Conservation (phyloP, 257 asterid genomes). For the Salvia splendens region DNA sequence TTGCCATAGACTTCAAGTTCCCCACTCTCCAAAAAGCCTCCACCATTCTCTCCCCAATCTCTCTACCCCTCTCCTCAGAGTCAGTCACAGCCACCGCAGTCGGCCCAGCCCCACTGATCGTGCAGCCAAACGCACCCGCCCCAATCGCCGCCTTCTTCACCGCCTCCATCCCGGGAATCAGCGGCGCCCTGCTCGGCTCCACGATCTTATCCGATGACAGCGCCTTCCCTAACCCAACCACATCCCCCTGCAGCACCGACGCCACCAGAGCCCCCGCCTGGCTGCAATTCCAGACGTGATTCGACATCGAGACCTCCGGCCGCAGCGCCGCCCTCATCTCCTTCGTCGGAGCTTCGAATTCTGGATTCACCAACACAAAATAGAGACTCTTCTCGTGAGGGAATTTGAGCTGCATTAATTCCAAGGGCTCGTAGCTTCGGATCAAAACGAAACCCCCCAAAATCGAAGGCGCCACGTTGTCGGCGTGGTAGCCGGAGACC, state of each 20-base stretch:
- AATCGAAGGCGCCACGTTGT: too few relatives aligned
- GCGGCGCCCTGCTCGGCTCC: conserved; percentile 36
- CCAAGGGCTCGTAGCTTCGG: conserved; percentile 77
- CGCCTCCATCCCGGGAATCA: conserved; percentile 90
- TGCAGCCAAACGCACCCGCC: too few relatives aligned
- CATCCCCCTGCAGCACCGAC: conserved; percentile 68
- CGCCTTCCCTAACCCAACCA: conserved; percentile 67
- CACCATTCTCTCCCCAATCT: too few relatives aligned
- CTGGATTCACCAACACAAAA: conserved; percentile 77
- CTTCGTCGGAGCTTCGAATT: conserved; percentile 88
- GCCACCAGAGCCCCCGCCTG: conserved; percentile 93
- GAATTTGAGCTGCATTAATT: conserved; percentile 59
- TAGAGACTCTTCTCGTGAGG: conserved; percentile 52
- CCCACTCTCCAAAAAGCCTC: too few relatives aligned
- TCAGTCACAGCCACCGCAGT: too few relatives aligned
- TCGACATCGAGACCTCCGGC: conserved; percentile 63
- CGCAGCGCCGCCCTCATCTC: conserved; percentile 88
- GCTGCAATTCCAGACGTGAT: conserved; percentile 79
- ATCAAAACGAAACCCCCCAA: conserved; percentile 33
- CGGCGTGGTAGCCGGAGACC: too few relatives aligned
- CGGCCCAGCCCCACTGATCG: too few relatives aligned
- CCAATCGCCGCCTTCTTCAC: conserved; percentile 77
- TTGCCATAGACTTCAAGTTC: too few relatives aligned
- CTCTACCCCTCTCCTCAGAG: too few relatives aligned
- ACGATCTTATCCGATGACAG: conserved; percentile 67